A percentile compares a stretch with the other conserved stretches of the same genome.
Conservation (phyloP, 352 stramenopile species). For the Globisporangium takayamanum region DNA sequence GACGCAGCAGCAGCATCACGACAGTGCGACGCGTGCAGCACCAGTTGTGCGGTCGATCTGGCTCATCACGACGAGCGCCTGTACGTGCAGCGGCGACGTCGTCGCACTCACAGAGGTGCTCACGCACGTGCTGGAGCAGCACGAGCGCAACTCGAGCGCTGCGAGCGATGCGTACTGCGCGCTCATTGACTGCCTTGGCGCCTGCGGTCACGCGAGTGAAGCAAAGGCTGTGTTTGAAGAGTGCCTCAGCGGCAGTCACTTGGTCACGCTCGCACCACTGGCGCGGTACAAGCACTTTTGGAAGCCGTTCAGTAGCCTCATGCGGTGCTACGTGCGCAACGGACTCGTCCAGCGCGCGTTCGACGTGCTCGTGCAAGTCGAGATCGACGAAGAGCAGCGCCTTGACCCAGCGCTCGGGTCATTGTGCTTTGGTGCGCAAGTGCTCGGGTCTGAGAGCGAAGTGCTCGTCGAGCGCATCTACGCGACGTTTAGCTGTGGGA, state of each 20-base stretch:
- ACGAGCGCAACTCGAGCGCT: constrained; percentile 17
- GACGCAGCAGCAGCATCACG: not conserved
- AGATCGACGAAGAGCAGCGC: constrained; percentile 34
- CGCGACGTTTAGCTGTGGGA: constrained; percentile 37
- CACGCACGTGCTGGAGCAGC: constrained; percentile 10
- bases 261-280: constrained; percentile 26
- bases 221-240: constrained; percentile 46
- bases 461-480: constrained; percentile 37
- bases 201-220: constrained; percentile 33
- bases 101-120: constrained; percentile 20
- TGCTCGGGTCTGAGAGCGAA: constrained; percentile 25
- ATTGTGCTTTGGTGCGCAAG: constrained; percentile 26
- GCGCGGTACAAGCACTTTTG: constrained; percentile 24
- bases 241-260: constrained; percentile 23
- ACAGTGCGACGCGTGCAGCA: constrained; percentile 7
- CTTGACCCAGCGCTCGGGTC: constrained; percentile 25
- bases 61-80: constrained; percentile 28
- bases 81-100: constrained; percentile 20
- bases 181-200: constrained; percentile 30
- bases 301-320: constrained; percentile 33
- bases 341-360: constrained; percentile 42
- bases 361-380: constrained; percentile 34
- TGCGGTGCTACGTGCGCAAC: constrained; percentile 32
- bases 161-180: constrained; percentile 26
- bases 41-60: constrained; percentile 25